Evolutionary conservation across 345 rosid genomes (phyloP), one percentile per base, ranked within the genome.

Genomic region (Camelina neglecta): DNA sequence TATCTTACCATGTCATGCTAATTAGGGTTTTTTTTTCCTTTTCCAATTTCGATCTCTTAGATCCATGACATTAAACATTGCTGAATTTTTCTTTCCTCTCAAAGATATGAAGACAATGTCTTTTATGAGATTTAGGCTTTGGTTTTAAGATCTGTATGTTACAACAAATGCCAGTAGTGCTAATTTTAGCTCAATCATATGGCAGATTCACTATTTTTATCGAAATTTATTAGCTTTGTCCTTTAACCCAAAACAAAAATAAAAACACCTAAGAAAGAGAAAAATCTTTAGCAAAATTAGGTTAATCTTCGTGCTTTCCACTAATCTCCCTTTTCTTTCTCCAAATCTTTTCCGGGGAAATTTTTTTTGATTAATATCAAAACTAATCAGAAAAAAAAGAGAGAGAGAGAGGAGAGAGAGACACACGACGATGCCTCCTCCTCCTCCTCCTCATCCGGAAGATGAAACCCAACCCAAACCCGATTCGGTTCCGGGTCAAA

Each of bases 401-500:
- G 59, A 26, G 38, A 35, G 38, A 8, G 8, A 26, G 65, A 45
- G 56, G 73, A 60, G 69, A 54, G 38, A 33, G 56, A 61, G 16
- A 41, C 51, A 6, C 21, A 41, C 51, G 4, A 55, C 41, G 24
- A 79, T 79, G 82, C 72, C 82, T 79, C 65, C 82, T 79, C 82
- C 79, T 79, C 82, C 79, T 29, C 72, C 79, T 79, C 65, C 82
- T 79, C 82, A 72, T 69, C 75, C 67, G 18, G 79, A 63, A 48
- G 72, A 62, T 29, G 63, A 71, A 62, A 48, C 56, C 54, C 79
- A 74, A 55, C 71, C 79, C 67, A 73, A 73, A 79, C 6, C 71
- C 44, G 71, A 79, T 11, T 8, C 75, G 21, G 60, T 29, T 73
- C 3, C 49, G 35, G 73, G 59, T 65, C 81, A 72, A 60, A 73